Conservation (phyloP, 257 asterid species). For the Phtheirospermum japonicum region DNA sequence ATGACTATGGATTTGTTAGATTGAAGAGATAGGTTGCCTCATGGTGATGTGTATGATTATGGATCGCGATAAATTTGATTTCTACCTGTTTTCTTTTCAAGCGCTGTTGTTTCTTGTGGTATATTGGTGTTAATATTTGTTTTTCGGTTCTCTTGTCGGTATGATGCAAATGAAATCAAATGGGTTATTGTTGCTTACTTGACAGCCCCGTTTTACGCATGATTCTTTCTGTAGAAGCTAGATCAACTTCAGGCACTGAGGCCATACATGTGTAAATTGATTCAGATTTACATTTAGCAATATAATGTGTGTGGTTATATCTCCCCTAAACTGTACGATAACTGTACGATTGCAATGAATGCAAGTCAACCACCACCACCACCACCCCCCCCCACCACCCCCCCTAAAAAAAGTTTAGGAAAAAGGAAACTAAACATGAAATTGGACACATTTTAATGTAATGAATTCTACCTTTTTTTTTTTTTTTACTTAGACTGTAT, state of each 20-base stretch:
- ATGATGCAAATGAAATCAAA: not conserved
- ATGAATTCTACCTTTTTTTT: too few relatives aligned
- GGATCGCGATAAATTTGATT: constrained; percentile 19
- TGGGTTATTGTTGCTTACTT: not conserved
- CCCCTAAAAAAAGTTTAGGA: too few relatives aligned
- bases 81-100: constrained; percentile 14
- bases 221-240: constrained; percentile 4
- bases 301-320: constrained; percentile 6
- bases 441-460: not conserved
- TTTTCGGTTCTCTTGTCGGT: not conserved
- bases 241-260: not conserved
- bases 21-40: not conserved
- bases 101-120: constrained; percentile 21
- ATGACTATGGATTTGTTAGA: constrained; percentile 13
- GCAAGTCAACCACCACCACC: too few relatives aligned
- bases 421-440: not conserved
- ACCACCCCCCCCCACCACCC: too few relatives aligned
- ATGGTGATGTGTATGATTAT: constrained; percentile 28
- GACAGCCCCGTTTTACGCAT: not conserved
- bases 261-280: not conserved
- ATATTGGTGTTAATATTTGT: constrained; percentile 5
- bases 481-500: too few relatives aligned
- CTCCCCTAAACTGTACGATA: not conserved
- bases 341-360: not conserved
- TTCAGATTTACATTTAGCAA: not conserved